phyloP scores from a whole-genome alignment of 2,329 filamentous ascomycete genomes.

The Dryadomyces quercus-mongolicae region DNA sequence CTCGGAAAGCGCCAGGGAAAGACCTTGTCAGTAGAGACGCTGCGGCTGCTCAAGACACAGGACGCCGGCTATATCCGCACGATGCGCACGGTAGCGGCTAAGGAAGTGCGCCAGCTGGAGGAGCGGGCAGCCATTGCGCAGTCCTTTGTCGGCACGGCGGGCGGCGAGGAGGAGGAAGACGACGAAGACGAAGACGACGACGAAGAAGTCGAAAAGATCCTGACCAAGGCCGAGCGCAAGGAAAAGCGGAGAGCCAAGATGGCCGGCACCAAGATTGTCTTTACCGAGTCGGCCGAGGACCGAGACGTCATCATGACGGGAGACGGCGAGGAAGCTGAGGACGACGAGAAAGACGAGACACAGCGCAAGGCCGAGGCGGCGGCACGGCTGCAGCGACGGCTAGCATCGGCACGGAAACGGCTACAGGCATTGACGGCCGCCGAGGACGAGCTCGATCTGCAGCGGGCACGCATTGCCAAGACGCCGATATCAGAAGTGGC shows the following conservation, averaged over 20 bases:
- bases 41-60: constrained; percentile 56
- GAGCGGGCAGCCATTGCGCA: constrained; percentile 37
- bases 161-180: constrained; percentile 18
- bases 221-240: constrained; percentile 11
- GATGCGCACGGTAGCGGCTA: constrained; percentile 45
- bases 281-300: constrained; percentile 28
- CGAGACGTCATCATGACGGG: constrained; percentile 23
- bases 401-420: constrained; percentile 40
- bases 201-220: constrained; percentile 14
- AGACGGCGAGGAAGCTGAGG: constrained; percentile 16
- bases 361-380: constrained; percentile 25
- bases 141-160: constrained; percentile 17
- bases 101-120: constrained; percentile 44
- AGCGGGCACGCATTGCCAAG: constrained; percentile 53
- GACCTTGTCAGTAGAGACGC: constrained; percentile 41
- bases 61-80: constrained; percentile 54
- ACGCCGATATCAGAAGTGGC: constrained; percentile 45
- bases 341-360: constrained; percentile 18
- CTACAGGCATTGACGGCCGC: constrained; percentile 40
- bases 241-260: constrained; percentile 1
- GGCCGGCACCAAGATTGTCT: constrained; percentile 36
- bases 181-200: constrained; percentile 20
- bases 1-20: constrained; percentile 46
- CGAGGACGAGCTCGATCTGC: constrained; percentile 44
- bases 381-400: constrained; percentile 33